A percentile compares a stretch with the other conserved stretches of the same genome.
phyloP scores from a whole-genome alignment of 2,329 filamentous ascomycete genomes.

The Ophiostoma piceae region DNA sequence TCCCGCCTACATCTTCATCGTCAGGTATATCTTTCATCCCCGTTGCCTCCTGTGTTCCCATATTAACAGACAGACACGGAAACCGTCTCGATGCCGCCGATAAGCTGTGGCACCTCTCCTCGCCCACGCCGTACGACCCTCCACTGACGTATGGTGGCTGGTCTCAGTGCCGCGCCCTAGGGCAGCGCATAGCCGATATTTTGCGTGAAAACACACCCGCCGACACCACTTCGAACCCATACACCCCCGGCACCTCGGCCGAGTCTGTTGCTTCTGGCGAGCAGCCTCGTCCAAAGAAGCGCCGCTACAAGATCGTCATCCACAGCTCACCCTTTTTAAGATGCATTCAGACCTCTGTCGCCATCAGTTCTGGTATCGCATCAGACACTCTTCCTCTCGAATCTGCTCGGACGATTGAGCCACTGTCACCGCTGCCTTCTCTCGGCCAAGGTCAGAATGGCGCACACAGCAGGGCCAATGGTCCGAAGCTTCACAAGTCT shows the following conservation, averaged over 20 bases:
- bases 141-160: conserved; percentile 93
- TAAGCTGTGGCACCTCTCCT: conserved; percentile 89
- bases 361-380: conserved; percentile 77
- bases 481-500: conserved; percentile 44
- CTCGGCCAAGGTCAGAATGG: not conserved
- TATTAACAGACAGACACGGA: conserved; percentile 61
- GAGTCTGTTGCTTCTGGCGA: not conserved
- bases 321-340: conserved; percentile 92
- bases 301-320: conserved; percentile 72
- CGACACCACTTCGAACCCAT: conserved; percentile 23
- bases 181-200: conserved; percentile 75
- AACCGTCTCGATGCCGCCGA: conserved; percentile 91
- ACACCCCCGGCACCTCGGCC: not conserved
- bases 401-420: conserved; percentile 15
- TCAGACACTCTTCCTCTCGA: conserved; percentile 45
- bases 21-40: conserved; percentile 38
- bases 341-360: conserved; percentile 88
- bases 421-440: conserved; percentile 11
- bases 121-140: conserved; percentile 90
- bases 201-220: conserved; percentile 49
- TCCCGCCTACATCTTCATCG: conserved; percentile 48
- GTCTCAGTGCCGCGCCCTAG: conserved; percentile 77
- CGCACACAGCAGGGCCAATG: not conserved
- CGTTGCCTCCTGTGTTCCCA: conserved; percentile 6
- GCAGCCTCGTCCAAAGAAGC: conserved; percentile 41